Percentiles rank a stretch among this genome's conserved stretches.
Evolutionary conservation across 2,329 filamentous ascomycete genomes (phyloP).

Genomic region (Xylariaceae sp.): DNA sequence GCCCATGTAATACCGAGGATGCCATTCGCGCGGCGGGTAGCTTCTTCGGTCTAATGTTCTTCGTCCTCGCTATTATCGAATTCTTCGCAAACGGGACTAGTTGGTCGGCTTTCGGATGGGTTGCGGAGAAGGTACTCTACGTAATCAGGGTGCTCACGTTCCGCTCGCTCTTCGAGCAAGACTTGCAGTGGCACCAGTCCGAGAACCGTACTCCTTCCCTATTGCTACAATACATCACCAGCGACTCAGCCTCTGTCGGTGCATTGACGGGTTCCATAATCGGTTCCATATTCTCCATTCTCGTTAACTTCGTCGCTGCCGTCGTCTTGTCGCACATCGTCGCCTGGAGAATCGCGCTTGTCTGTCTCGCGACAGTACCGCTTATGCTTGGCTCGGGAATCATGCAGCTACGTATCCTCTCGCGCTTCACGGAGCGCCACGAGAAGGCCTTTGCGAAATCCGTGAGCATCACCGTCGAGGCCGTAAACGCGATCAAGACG

Average conservation of each 20-base stretch:
- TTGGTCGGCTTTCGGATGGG: slow-evolving; percentile 53
- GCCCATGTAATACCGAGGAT: slow-evolving; percentile 47
- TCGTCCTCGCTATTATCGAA: slow-evolving; percentile 56
- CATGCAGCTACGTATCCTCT: slow-evolving; percentile 67
- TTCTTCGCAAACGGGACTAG: slow-evolving; percentile 65
- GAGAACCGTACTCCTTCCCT: slow-evolving; percentile 61
- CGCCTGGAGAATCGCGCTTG: slow-evolving; percentile 76
- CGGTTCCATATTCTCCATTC: slow-evolving; percentile 68
- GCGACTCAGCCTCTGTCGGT: slow-evolving; percentile 67
- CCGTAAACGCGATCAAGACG: slow-evolving; percentile 67
- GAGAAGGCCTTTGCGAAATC: slow-evolving; percentile 66
- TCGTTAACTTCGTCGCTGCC: slow-evolving; percentile 68
- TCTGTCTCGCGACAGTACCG: slow-evolving; percentile 70
- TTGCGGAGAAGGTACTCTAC: slow-evolving; percentile 67
- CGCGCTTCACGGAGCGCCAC: slow-evolving; percentile 64
- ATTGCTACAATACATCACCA: slow-evolving; percentile 69
- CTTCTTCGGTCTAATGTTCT: slow-evolving; percentile 47
- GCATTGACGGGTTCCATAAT: slow-evolving; percentile 72
- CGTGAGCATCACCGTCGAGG: slow-evolving; percentile 67
- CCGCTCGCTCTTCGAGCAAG: slow-evolving; percentile 66
- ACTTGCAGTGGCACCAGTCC: slow-evolving; percentile 72
- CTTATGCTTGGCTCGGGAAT: slow-evolving; percentile 69
- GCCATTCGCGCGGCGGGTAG: slow-evolving; percentile 41
- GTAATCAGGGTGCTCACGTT: slow-evolving; percentile 66
- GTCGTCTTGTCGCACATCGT: slow-evolving; percentile 71